Base-by-base conservation (phyloP, 2,329 filamentous ascomycete species). In the Sporothrix brasiliensis region DNA sequence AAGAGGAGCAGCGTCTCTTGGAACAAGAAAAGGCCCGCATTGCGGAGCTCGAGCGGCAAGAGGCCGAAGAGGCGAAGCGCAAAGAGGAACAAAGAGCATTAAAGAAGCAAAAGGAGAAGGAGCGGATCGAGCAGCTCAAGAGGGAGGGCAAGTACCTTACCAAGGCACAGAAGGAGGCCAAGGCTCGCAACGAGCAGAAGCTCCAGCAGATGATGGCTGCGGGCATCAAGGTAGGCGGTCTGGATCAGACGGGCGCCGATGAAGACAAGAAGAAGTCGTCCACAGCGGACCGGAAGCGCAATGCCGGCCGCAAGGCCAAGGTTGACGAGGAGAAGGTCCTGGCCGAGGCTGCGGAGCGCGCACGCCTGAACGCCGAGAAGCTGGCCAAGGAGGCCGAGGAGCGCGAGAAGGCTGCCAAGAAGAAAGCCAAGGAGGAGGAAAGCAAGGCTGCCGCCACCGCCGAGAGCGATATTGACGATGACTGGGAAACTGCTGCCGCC, bases 101-200 rank as follows among this genome's bases (percentile, higher is more conserved):
- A 56, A 94, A 92, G 85, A 95, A 94, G 84, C 91, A 93, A 76
- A 93, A 88, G 78, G 92, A 96, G 76, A 94, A 92, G 83, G 91
- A 94, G 79, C 92, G 87, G 80, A 89, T 94, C 72, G 92, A 95
- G 78, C 90, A 94, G 81, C 87, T 93, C 70, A 95, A 94, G 86
- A 92, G 91, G 79, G 92, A 93, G 79, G 92, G 92, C 79, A 94
- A 92, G 77, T 94, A 91, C 80, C 82, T 94, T 77, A 94, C 92
- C 74, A 94, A 94, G 81, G 92, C 92, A 16, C 92, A 96, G 78
- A 92, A 89, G 77, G 91, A 94, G 76, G 91, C 92, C 77, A 92
- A 93, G 81, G 89, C 90, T 30, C 87, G 89, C 76, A 91, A 92
- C 75, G 91, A 94, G 81, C 84, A 89, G 76, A 93, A 93, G 76